Evolutionary conservation across 2,329 filamentous ascomycete species (phyloP).

Genomic region (Chaetomium sp.): DNA sequence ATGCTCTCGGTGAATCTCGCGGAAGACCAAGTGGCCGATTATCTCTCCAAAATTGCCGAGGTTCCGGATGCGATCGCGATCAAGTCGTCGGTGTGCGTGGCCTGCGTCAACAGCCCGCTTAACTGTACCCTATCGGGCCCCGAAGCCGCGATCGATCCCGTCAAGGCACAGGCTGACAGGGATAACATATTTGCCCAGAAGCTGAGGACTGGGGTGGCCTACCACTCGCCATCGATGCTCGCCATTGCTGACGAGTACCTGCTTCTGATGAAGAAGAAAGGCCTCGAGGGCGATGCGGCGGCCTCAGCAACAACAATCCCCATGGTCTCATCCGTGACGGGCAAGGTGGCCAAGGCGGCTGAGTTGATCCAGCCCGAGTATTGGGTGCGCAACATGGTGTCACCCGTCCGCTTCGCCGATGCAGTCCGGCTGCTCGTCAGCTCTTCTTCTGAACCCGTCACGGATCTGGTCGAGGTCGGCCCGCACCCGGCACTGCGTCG

Average conservation of each 20-base stretch:
- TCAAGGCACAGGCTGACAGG: constrained; percentile 15
- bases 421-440: neutral
- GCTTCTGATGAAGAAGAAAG: neutral
- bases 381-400: constrained; percentile 2
- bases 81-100: constrained; percentile 21
- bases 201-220: constrained; percentile 31
- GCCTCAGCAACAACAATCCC: neutral
- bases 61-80: constrained; percentile 22
- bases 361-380: neutral
- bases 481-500: neutral
- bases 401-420: neutral
- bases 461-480: neutral
- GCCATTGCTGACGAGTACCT: neutral
- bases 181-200: constrained; percentile 9
- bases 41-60: constrained; percentile 14
- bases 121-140: constrained; percentile 28
- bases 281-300: neutral
- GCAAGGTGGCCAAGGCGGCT: neutral
- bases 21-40: neutral
- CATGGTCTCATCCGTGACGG: neutral
- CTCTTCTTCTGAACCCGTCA: neutral
- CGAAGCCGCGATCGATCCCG: constrained; percentile 21
- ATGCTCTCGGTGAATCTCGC: constrained; percentile 25
- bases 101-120: constrained; percentile 29
- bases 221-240: constrained; percentile 15